Conservation (phyloP, 1,284 basidiomycete species). For the Trichosporon inkin region DNA sequence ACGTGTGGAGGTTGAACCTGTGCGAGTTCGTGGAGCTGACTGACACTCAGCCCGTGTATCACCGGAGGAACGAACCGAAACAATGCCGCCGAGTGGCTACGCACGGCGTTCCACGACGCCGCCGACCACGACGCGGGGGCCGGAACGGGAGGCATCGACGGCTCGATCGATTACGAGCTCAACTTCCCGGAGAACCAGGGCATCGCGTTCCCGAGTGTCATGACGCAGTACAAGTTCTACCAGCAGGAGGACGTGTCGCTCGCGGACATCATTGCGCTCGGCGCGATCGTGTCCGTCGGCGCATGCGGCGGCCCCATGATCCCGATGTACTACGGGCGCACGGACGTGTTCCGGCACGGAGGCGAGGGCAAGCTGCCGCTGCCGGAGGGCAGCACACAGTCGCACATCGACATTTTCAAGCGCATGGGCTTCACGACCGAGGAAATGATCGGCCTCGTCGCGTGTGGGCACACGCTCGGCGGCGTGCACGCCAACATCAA, state of each 20-base stretch:
- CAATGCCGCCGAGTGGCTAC: constrained; percentile 22
- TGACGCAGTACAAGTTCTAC: constrained; percentile 15
- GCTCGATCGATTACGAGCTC: constrained; percentile 20
- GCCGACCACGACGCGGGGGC: constrained; percentile 16
- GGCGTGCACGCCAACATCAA: constrained; percentile 21
- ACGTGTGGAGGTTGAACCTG: no score
- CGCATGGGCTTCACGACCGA: constrained; percentile 23
- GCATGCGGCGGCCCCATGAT: constrained; percentile 20
- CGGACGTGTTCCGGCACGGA: constrained; percentile 6
- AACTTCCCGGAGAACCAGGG: constrained; percentile 14
- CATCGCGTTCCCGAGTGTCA: constrained; percentile 9
- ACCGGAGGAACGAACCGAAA: constrained; percentile 21
- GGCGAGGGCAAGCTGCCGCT: constrained; percentile 17
- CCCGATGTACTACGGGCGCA: constrained; percentile 16
- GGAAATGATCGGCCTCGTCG: constrained; percentile 21
- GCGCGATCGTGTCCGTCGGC: constrained; percentile 18
- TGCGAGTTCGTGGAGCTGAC: no score
- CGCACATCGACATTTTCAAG: constrained; percentile 21
- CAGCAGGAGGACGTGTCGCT: constrained; percentile 17
- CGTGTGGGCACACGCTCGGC: constrained; percentile 25
- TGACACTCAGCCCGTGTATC: constrained; percentile 38
- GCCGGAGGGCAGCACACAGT: constrained; percentile 17
- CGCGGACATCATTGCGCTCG: constrained; percentile 17
- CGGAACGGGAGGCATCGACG: constrained; percentile 23
- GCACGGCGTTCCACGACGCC: constrained; percentile 23